Conservation (phyloP, 2,329 filamentous ascomycete species). For the Verticillium albo-atrum region DNA sequence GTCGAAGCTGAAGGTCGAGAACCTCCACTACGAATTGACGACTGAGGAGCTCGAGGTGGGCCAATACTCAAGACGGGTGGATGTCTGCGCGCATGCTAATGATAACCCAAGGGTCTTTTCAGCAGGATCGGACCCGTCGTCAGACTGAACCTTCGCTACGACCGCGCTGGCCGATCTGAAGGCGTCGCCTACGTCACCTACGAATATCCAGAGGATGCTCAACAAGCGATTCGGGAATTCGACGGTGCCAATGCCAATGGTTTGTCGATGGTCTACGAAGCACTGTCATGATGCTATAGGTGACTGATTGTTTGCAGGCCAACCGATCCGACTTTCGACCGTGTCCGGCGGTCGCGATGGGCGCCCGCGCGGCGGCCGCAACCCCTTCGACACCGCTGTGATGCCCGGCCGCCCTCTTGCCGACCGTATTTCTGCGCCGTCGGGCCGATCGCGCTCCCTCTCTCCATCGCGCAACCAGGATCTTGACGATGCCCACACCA, state of each 20-base stretch:
- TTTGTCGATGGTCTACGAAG: slow-evolving; percentile 12
- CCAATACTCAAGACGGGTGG: neutral
- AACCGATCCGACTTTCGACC: slow-evolving; percentile 73
- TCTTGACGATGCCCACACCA: slow-evolving; percentile 56
- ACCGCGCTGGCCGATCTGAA: slow-evolving; percentile 83
- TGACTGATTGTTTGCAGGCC: slow-evolving; percentile 43
- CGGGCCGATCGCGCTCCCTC: slow-evolving; percentile 58
- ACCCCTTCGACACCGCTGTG: slow-evolving; percentile 52
- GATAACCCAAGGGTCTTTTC: slow-evolving; percentile 65
- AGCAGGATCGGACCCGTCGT: slow-evolving; percentile 67
- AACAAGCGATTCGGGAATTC: slow-evolving; percentile 71
- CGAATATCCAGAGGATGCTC: slow-evolving; percentile 64
- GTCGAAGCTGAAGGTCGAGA: slow-evolving; percentile 77
- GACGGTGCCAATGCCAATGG: slow-evolving; percentile 88
- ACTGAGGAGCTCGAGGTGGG: slow-evolving; percentile 75
- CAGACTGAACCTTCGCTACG: slow-evolving; percentile 71
- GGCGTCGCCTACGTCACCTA: slow-evolving; percentile 84
- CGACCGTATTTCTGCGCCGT: slow-evolving; percentile 54
- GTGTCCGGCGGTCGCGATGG: slow-evolving; percentile 45
- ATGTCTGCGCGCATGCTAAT: slow-evolving; percentile 16
- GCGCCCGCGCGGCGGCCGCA: slow-evolving; percentile 30
- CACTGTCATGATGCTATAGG: neutral
- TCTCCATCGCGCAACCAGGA: slow-evolving; percentile 43
- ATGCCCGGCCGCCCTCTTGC: slow-evolving; percentile 54
- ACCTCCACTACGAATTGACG: slow-evolving; percentile 88